Percentiles rank a stretch among this genome's conserved stretches.
Conservation (phyloP, 2,329 filamentous ascomycete species). For the Thielaviopsis euricoi region DNA sequence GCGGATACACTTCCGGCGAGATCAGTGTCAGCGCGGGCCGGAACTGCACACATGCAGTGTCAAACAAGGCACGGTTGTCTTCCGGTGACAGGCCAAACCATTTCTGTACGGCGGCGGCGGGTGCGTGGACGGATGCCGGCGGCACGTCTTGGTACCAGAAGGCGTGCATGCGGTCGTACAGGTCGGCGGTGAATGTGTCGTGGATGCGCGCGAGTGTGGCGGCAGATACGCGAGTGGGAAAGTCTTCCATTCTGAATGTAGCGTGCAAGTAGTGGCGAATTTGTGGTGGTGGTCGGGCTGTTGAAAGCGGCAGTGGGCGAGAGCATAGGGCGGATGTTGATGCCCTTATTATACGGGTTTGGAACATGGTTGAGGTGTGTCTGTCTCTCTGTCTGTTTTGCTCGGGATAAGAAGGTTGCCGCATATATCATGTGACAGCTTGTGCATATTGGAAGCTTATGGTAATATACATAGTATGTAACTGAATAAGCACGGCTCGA, state of each 20-base stretch:
- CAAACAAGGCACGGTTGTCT: conserved; percentile 3
- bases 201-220: neutral
- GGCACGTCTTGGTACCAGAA: conserved; percentile 11
- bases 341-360: too few relatives aligned
- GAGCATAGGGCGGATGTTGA: too few relatives aligned
- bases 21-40: neutral
- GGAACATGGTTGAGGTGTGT: too few relatives aligned
- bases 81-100: conserved; percentile 10
- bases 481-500: too few relatives aligned
- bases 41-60: conserved; percentile 5
- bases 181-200: conserved; percentile 5
- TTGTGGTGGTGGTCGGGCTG: too few relatives aligned
- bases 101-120: neutral
- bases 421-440: too few relatives aligned
- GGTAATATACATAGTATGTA: too few relatives aligned
- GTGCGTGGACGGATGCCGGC: neutral
- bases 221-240: neutral
- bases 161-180: conserved; percentile 3
- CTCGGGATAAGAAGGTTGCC: too few relatives aligned
- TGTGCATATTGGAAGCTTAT: too few relatives aligned
- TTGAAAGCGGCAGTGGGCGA: too few relatives aligned
- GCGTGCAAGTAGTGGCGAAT: neutral
- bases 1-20: conserved; percentile 15
- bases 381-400: too few relatives aligned
- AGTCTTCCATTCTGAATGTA: neutral